phyloP scores from a whole-genome alignment of 2,329 filamentous ascomycete genomes.

The Neonectria coccinea region DNA sequence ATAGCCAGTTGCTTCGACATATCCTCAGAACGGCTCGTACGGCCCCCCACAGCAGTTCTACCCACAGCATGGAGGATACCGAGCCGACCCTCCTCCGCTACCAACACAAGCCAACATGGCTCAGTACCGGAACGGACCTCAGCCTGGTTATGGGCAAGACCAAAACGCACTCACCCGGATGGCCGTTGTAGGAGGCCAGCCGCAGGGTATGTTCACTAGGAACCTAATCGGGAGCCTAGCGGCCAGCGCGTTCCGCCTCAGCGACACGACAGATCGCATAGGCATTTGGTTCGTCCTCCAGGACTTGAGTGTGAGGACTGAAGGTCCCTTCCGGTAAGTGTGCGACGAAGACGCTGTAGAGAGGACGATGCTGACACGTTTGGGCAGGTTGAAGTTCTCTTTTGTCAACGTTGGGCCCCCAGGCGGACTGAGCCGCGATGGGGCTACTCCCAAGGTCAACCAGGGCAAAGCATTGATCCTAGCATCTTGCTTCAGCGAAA shows the following conservation, averaged over 20 bases:
- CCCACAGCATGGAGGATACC: slow-evolving; percentile 49
- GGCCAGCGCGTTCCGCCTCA: slow-evolving; percentile 87
- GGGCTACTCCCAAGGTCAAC: slow-evolving; percentile 67
- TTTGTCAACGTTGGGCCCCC: slow-evolving; percentile 85
- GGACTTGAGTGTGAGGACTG: slow-evolving; percentile 92
- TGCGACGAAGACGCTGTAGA: not conserved
- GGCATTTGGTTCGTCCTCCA: slow-evolving; percentile 98
- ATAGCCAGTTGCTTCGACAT: slow-evolving; percentile 42
- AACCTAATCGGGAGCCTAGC: slow-evolving; percentile 94
- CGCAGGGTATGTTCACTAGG: slow-evolving; percentile 89
- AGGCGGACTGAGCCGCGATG: slow-evolving; percentile 47
- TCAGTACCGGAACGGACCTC: slow-evolving; percentile 45
- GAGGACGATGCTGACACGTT: slow-evolving; percentile 32
- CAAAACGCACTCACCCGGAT: slow-evolving; percentile 49
- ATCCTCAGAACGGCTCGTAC: slow-evolving; percentile 49
- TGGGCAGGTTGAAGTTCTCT: slow-evolving; percentile 69
- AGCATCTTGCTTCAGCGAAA: slow-evolving; percentile 86
- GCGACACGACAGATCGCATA: slow-evolving; percentile 81
- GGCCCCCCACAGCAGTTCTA: slow-evolving; percentile 54
- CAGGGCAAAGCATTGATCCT: slow-evolving; percentile 83
- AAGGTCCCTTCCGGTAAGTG: slow-evolving; percentile 85
- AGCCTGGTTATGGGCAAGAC: slow-evolving; percentile 47
- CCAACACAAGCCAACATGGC: slow-evolving; percentile 45
- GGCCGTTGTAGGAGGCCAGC: slow-evolving; percentile 59
- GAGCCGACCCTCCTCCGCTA: slow-evolving; percentile 44